Percentiles rank a stretch among this genome's conserved stretches.
Conservation (phyloP, 1,284 basidiomycete genomes). For the Cryptococcus wingfieldii region DNA sequence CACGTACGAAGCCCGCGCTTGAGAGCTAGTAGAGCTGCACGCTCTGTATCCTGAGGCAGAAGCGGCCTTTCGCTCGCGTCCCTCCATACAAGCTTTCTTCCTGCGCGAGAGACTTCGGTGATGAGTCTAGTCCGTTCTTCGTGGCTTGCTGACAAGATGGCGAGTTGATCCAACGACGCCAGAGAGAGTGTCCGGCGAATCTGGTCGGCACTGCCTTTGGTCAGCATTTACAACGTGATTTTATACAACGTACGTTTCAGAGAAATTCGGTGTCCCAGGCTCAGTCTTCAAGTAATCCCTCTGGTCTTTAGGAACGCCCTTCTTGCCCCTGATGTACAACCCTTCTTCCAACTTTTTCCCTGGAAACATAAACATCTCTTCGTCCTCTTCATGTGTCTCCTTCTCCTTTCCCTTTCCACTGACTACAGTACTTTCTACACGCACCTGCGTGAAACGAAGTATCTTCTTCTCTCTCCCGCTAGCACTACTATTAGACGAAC, state of each 20-base stretch:
- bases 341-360: conserved; percentile 14
- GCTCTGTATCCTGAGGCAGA: conserved; percentile 63
- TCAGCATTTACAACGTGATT: not conserved
- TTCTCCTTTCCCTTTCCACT: not conserved
- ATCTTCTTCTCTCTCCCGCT: conserved; percentile 23
- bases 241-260: conserved; percentile 40
- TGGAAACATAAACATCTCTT: conserved; percentile 11
- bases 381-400: not conserved
- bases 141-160: conserved; percentile 31
- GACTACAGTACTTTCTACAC: not conserved
- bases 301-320: conserved; percentile 31
- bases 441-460: conserved; percentile 26
- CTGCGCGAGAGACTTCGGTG: conserved; percentile 28
- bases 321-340: conserved; percentile 5
- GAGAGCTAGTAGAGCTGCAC: conserved; percentile 68
- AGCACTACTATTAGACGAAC: not conserved
- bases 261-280: conserved; percentile 47
- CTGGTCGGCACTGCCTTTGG: conserved; percentile 39
- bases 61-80: conserved; percentile 70
- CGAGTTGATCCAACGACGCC: conserved; percentile 42
- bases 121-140: conserved; percentile 36
- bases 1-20: conserved; percentile 64
- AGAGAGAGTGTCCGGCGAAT: conserved; percentile 49
- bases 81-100: conserved; percentile 65
- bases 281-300: conserved; percentile 31